Evolutionary conservation across 1,284 basidiomycete species (phyloP), one percentile per base, ranked within the genome.

Genomic region (Cryptococcus amylolentus): DNA sequence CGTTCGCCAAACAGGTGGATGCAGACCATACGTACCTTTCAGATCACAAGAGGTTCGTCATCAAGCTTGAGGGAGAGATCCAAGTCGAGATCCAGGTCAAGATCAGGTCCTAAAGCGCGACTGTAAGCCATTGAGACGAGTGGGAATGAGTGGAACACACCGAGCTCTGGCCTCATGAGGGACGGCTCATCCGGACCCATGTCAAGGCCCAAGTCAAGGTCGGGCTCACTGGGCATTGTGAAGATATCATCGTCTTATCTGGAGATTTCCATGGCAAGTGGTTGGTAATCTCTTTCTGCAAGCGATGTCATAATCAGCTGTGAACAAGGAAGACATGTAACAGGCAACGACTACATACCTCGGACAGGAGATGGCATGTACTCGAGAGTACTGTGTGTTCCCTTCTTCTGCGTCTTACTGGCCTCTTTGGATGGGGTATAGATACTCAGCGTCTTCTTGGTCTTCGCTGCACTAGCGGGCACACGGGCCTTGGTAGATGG

Each of bases 401-500:
- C 13, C 5, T 18, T 31, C 13, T 1, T 14, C 14, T 13, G 5
- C 16, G 35, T 37, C 6, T 27, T 28, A 38, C 39, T 49, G 2
- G 38, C 20, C 31, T 52, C 49, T 12, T 39, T 23, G 23, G 47
- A 54, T 37, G 63, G 63, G 1, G 60, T 64, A 37, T 64, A 64
- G 2, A 64, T 48, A 20, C 41, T 62, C 13, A 62, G 44, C 10
- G 55, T 49, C 31, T 55, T 62, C 40, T 60, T 60, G 16, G 43
- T 14, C 18, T 35, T 54, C 12, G 47, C 13, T 14, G 37, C 16
- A 23, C 23, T 23, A 28, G n/a, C 23, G 14, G 47, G 46, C 27
- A 13, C 27, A n/a, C 45, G 46, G 8, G 40, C 35, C 9, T 10
- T 10, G 42, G 12, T 48, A 10, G 31, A 23, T 14, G 18, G 10